Percentiles rank a stretch among this genome's conserved stretches.
Conservation (phyloP, 305 asterid genomes). For the Solanum aculeatissimum region DNA sequence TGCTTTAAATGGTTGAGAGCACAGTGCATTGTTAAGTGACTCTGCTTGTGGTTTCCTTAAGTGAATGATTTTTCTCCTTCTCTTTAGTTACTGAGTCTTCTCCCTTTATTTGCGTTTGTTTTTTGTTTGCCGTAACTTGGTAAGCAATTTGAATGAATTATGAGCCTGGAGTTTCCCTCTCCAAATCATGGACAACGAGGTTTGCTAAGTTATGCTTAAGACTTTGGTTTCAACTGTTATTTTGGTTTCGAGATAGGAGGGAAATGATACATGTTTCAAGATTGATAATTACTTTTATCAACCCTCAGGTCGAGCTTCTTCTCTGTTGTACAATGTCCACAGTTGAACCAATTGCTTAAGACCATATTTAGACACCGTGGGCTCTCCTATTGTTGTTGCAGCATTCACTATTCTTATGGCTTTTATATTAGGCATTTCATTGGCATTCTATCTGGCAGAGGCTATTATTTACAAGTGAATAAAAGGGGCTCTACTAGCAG, state of each 20-base stretch:
- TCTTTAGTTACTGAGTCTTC: neutral
- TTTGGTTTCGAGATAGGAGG: neutral
- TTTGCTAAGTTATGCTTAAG: neutral
- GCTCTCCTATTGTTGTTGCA: neutral
- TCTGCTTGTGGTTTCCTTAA: neutral
- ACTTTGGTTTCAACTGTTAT: neutral
- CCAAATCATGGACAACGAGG: neutral
- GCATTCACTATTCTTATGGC: neutral
- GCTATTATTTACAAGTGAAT: neutral
- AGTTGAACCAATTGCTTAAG: neutral
- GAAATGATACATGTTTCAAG: neutral
- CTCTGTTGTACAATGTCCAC: neutral
- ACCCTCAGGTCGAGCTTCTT: neutral
- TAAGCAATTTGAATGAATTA: neutral
- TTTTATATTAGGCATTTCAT: neutral
- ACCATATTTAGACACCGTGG: neutral
- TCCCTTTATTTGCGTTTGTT: neutral
- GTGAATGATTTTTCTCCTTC: neutral
- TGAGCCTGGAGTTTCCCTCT: neutral
- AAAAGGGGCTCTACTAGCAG: neutral
- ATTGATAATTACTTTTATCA: neutral
- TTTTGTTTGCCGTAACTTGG: neutral
- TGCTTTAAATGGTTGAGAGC: neutral
- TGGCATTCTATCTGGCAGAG: neutral
- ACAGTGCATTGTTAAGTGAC: neutral